Evolutionary conservation across 176 grass and related monocot genomes (phyloP).

Genomic region (Aegilops speltoides): DNA sequence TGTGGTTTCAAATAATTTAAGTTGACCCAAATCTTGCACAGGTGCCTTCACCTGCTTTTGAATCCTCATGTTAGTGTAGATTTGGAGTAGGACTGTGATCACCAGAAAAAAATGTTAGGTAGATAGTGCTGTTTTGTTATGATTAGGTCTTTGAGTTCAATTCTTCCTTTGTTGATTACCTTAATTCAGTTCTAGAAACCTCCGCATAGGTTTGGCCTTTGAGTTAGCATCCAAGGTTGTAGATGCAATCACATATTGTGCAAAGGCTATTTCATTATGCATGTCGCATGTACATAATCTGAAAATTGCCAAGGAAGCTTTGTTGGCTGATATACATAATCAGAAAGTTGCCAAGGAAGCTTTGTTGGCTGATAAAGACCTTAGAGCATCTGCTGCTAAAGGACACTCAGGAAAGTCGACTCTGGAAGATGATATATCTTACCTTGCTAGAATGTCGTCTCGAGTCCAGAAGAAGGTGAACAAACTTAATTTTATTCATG

Average conservation of each 20-base stretch:
- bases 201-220: conserved; percentile 70
- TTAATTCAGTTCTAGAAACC: conserved; percentile 68
- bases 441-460: conserved; percentile 50
- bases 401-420: conserved; percentile 35
- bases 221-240: conserved; percentile 56
- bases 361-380: conserved; percentile 26
- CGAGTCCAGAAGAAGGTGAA: conserved; percentile 88
- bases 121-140: not conserved
- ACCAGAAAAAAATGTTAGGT: not conserved
- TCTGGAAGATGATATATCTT: conserved; percentile 58
- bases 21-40: not conserved
- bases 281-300: conserved; percentile 62
- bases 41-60: conserved; percentile 10
- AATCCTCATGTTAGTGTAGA: not conserved
- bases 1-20: not conserved
- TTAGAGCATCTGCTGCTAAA: conserved; percentile 29
- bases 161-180: conserved; percentile 9
- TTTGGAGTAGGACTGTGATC: not conserved
- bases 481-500: not conserved
- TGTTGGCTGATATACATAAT: too few relatives aligned
- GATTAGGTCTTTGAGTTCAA: not conserved
- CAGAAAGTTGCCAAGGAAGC: conserved; percentile 35
- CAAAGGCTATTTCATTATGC: conserved; percentile 64
- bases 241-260: conserved; percentile 76
- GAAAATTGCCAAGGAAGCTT: too few relatives aligned